These are phyloP conservation scores for Hirsutella rhossiliensis DNA, from an alignment of 2,329 filamentous ascomycete species.

Conservation along the genomic window DNA sequence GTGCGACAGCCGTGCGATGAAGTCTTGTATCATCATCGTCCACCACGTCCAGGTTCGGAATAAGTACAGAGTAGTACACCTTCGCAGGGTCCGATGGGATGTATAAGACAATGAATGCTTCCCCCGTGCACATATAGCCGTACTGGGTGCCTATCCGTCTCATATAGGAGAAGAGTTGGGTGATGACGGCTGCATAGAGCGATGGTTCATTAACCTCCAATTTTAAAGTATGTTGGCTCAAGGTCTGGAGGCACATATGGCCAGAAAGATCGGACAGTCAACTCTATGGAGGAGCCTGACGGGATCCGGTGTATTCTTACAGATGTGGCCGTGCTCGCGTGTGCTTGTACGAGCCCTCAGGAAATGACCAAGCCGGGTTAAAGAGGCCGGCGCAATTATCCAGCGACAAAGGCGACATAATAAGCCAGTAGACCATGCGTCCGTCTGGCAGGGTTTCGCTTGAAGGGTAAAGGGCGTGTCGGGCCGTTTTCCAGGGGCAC, in stretches of 20 bases:
- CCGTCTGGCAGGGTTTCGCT: slow-evolving; percentile 43
- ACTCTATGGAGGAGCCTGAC: too few relatives aligned
- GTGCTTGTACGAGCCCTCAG: too few relatives aligned
- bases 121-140: slow-evolving; percentile 21
- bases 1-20: slow-evolving; percentile 23
- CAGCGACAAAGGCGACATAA: slow-evolving; percentile 40
- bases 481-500: slow-evolving; percentile 48
- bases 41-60: slow-evolving; percentile 21
- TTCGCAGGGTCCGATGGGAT: slow-evolving; percentile 18
- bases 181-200: slow-evolving; percentile 25
- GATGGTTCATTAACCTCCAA: too few relatives aligned
- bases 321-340: too few relatives aligned
- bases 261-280: too few relatives aligned
- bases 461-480: slow-evolving; percentile 48
- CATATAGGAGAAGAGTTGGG: slow-evolving; percentile 17
- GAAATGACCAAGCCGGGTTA: slow-evolving; percentile 46
- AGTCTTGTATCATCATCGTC: slow-evolving; percentile 20
- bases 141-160: not conserved
- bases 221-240: too few relatives aligned
- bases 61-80: slow-evolving; percentile 19
- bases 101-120: slow-evolving; percentile 21
- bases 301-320: too few relatives aligned
- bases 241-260: too few relatives aligned
- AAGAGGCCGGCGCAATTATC: slow-evolving; percentile 47
- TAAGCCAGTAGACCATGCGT: slow-evolving; percentile 44